Base-by-base conservation (phyloP, 2,329 filamentous ascomycete species). In the Colletotrichum melonis region DNA sequence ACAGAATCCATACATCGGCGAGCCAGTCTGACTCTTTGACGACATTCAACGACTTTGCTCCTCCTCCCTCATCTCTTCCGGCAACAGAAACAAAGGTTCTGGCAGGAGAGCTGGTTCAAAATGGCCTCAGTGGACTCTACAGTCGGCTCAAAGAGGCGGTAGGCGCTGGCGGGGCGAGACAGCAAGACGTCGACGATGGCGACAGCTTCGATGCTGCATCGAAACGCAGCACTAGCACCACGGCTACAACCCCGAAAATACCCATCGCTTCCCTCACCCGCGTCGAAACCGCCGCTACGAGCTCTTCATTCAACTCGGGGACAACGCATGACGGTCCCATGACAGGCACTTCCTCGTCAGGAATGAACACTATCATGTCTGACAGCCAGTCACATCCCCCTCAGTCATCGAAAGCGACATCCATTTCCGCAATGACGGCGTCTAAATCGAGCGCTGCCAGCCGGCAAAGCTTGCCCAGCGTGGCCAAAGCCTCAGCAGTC, bases 1-100 rank as follows among this genome's bases (percentile, higher is more conserved):
- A 97, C 82, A 92, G 94, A 78, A 98, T 98, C 76, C 96, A 98
- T 82, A 95, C 88, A 63, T 92, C 94, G 6, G 95, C 95, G n/a
- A 97, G 94, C 79, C 93, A 94, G 80, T 94, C 94, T 42, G 93
- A 93, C 75, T 90, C 92, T 42, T 87, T 98, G 60, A 98, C 96
- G 2, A 97, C 95, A 9, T 98, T 98, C 84, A 97, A 97, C 83
- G 95, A 98, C 79, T 95, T 97, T 78, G 94, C 93, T 1, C 89
- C 92, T 0, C 92, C 92, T 1, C 92, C 93, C 0, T 85, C 87
- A 2, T 86, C 89, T 1, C 84, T 90, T 1, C 86, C 88, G 1
- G 83, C 86, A 16, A 83, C 87, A 28, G 95, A 97, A 77, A 90
- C 87, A 72, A 95, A 94, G 80, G 89, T 89, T 9, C 86, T 94